A percentile compares a stretch with the other conserved stretches of the same genome.
Evolutionary conservation across 305 asterid genomes (phyloP).

Genomic region (Rubia occidens): DNA sequence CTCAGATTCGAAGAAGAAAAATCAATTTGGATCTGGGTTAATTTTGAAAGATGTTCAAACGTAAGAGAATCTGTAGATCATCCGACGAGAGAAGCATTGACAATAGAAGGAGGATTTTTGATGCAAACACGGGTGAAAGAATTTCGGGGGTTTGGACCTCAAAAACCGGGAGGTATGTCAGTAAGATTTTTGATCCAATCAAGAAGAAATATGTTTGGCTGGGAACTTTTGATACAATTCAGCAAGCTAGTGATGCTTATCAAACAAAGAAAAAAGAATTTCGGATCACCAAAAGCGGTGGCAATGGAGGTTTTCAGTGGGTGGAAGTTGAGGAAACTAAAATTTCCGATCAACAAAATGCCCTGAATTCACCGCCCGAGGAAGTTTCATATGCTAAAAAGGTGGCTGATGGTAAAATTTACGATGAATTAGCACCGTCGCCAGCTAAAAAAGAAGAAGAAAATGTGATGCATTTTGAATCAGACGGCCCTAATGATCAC

Average conservation of each 20-base stretch:
- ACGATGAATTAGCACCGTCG: too few relatives aligned
- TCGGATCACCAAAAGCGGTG: neutral
- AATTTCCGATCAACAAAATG: too few relatives aligned
- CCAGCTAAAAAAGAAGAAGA: too few relatives aligned
- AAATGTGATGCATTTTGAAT: too few relatives aligned
- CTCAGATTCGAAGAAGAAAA: neutral
- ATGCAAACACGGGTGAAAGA: neutral
- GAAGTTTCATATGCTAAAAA: too few relatives aligned
- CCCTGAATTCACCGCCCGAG: too few relatives aligned
- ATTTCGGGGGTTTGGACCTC: neutral
- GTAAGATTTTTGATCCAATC: neutral
- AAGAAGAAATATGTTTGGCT: neutral
- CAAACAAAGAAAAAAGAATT: neutral
- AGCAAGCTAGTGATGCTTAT: neutral
- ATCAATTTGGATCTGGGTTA: neutral
- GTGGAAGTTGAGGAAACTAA: neutral
- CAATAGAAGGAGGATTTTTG: neutral
- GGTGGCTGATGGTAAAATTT: too few relatives aligned
- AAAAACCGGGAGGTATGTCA: neutral
- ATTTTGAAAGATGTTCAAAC: neutral
- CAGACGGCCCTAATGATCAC: too few relatives aligned
- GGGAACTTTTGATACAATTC: neutral
- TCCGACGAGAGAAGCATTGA: neutral
- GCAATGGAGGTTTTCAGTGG: neutral
- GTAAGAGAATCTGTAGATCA: neutral